Evolutionary conservation across 768 basidiomycete genomes (phyloP).

Genomic region (Cystofilobasidium bisporidii): DNA sequence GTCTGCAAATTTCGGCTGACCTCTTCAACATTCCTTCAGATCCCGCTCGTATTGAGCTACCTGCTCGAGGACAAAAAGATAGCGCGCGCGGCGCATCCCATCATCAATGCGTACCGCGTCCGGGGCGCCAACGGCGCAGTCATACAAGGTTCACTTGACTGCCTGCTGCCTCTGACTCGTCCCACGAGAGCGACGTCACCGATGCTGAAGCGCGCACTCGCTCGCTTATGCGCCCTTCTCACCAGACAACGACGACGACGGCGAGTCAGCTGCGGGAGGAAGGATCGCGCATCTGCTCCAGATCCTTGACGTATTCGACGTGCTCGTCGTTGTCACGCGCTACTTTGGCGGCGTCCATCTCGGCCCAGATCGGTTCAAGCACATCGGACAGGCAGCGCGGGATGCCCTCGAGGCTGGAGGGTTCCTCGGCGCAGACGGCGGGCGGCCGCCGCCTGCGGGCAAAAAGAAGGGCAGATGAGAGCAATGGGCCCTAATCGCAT

Average conservation of each 20-base stretch:
- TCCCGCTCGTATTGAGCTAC: conserved; percentile 41
- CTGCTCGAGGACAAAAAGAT: conserved; percentile 40
- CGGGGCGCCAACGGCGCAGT: conserved; percentile 28
- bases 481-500: background rate
- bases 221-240: too few species aligned
- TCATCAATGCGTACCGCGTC: conserved; percentile 34
- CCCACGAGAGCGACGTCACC: too few species aligned
- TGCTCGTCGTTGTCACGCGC: conserved; percentile 82
- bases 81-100: conserved; percentile 35
- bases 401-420: conserved; percentile 82
- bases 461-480: conserved; percentile 8
- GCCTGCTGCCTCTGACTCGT: too few species aligned
- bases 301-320: conserved; percentile 54
- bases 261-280: conserved; percentile 85
- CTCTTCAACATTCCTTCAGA: conserved; percentile 45
- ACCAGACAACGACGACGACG: conserved; percentile 86
- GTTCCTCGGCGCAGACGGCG: conserved; percentile 55
- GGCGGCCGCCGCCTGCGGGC: background rate
- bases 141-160: conserved; percentile 7
- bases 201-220: too few species aligned
- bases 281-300: conserved; percentile 83
- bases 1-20: too few species aligned
- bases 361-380: conserved; percentile 47
- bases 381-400: conserved; percentile 86
- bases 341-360: conserved; percentile 89